These are phyloP conservation scores for Colletotrichum orchidophilum DNA, from an alignment of 2,329 filamentous ascomycete genomes.

Conservation along the genomic window DNA sequence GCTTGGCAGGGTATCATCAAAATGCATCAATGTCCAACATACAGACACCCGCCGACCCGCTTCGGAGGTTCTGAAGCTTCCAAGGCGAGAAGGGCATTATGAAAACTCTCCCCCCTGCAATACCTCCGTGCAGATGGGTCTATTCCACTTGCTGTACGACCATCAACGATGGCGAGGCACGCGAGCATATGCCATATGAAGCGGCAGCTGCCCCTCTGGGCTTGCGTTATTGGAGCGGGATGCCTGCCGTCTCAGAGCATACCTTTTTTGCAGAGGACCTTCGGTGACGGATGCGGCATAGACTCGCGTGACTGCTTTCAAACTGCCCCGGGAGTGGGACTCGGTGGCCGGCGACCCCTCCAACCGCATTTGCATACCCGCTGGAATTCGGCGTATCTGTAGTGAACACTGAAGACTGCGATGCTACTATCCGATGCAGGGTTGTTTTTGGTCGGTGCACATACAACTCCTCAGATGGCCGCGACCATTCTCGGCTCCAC, in stretches of 20 bases:
- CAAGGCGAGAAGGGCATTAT: not conserved
- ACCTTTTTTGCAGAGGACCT: not conserved
- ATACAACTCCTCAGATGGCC: not conserved
- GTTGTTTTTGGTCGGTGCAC: not conserved
- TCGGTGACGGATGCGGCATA: constrained; percentile 22
- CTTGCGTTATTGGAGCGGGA: not conserved
- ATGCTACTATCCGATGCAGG: not conserved
- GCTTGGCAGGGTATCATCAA: not conserved
- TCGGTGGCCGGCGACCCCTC: not conserved
- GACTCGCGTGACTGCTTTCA: constrained; percentile 14
- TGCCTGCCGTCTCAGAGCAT: not conserved
- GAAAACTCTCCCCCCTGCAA: not conserved
- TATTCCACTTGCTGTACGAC: not conserved
- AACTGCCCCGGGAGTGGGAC: constrained; percentile 14
- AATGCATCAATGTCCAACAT: not conserved
- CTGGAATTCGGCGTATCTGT: not conserved
- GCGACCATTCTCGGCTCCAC: not conserved
- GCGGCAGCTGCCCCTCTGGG: not conserved
- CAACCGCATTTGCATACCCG: constrained; percentile 4
- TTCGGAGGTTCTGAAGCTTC: not conserved
- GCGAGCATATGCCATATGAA: constrained; percentile 10
- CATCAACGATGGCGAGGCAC: not conserved
- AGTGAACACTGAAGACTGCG: not conserved
- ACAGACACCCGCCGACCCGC: not conserved
- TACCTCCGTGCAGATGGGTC: not conserved